Base-by-base conservation (phyloP, 2,329 filamentous ascomycete species). In the Nemania sp. region DNA sequence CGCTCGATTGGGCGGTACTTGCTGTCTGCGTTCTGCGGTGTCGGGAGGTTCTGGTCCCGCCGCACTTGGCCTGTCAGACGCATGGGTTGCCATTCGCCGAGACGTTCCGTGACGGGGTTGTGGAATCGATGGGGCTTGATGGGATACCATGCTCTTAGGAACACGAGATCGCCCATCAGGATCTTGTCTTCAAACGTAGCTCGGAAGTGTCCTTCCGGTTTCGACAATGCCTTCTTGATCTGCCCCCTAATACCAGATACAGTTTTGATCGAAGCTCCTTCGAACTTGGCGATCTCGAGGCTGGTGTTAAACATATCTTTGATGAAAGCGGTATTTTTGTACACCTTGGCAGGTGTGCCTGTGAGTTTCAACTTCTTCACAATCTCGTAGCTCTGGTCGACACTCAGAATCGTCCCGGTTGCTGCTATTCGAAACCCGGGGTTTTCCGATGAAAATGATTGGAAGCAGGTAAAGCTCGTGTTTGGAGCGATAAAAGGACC, bases 291-390 rank as follows among this genome's bases (percentile, higher is more conserved):
- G 61, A 99, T 94, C 71, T 99, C 94, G 36, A 99, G 85, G 0
- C 91, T 81, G 0, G 88, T 87, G 69, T 84, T 91, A 80, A 99
- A 99, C 58, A 99, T 99, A 75, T 96, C 91, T 73, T 94, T 95
- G 76, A 99, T 91, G 71, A 99, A 99, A 33, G 94, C 92, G 0
- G 94, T 99, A 77, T 99, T 99, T 75, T 96, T 96, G 84, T 61
- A 62, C 8, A 62, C 43, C 36, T 62, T 62, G 20, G 94, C 95
- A 1, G 94, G 92, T 42, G 84, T 81, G 56, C 94, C 94, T 0
- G 91, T 97, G 43, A 99, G 83, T 74, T 99, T 99, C 68, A 99
- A 86, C 80, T 99, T 99, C 82, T 99, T 99, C 72, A 99, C 94
- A 61, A 99, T 97, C 71, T 99, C 94, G 3, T 90, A 92, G 34